Conservation (phyloP, 495 filamentous ascomycete genomes). For the Aspergillus coremiiformis region DNA sequence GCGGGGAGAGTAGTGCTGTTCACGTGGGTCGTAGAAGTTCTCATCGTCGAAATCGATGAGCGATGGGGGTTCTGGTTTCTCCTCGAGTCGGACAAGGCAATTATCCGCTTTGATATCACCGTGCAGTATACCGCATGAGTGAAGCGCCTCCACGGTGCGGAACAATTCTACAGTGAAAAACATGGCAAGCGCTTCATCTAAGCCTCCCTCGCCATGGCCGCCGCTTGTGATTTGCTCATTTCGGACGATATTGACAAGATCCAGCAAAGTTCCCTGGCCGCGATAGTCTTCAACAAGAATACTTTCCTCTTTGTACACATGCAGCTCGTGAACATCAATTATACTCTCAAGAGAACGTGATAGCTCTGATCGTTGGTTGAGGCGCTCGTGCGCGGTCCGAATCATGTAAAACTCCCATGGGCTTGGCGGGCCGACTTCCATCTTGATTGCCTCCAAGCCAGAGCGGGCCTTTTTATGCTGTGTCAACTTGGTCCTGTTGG, state of each 20-base stretch:
- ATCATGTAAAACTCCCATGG: slow-evolving; percentile 98
- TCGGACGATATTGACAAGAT: slow-evolving; percentile 81
- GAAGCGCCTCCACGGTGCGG: slow-evolving; percentile 80
- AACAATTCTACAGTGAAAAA: slow-evolving; percentile 91
- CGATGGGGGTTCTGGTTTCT: slow-evolving; percentile 22
- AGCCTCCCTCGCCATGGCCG: slow-evolving; percentile 48
- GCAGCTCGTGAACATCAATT: slow-evolving; percentile 75
- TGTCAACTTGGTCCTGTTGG: slow-evolving; percentile 9
- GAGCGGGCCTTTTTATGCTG: slow-evolving; percentile 34
- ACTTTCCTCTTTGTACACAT: slow-evolving; percentile 76
- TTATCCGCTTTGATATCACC: slow-evolving; percentile 96
- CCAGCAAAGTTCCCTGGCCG: slow-evolving; percentile 84
- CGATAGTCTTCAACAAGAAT: slow-evolving; percentile 85
- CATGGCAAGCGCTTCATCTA: slow-evolving; percentile 87
- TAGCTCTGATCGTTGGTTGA: slow-evolving; percentile 41
- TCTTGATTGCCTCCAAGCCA: slow-evolving; percentile 77
- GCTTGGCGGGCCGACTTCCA: slow-evolving; percentile 74
- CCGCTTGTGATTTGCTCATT: slow-evolving; percentile 47
- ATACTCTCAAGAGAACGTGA: slow-evolving; percentile 64
- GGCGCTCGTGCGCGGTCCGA: slow-evolving; percentile 64
- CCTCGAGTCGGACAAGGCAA: slow-evolving; percentile 77
- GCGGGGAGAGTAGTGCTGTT: slow-evolving; percentile 55
- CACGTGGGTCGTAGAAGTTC: slow-evolving; percentile 37
- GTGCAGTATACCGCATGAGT: slow-evolving; percentile 72
- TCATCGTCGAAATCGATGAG: slow-evolving; percentile 33